These are phyloP conservation scores for Plasmopara muralis DNA, from an alignment of 352 stramenopile genomes.

Conservation along the genomic window DNA sequence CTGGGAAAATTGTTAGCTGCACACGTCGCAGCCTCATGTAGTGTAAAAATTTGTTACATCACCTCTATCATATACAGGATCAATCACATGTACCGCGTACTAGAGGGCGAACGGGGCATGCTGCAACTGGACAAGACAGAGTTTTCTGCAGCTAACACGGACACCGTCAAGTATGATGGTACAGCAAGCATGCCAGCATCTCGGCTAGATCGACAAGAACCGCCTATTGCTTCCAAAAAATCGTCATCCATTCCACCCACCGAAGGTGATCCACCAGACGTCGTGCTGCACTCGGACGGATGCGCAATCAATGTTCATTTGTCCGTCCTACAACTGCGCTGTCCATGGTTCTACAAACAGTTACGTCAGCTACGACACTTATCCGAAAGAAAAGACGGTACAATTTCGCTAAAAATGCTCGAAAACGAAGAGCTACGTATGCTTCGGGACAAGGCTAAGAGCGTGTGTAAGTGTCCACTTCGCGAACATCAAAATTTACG, in stretches of 20 bases:
- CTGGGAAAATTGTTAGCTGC: too few species aligned
- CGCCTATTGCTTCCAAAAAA: not conserved
- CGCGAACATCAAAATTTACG: constrained; percentile 2
- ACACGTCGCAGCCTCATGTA: too few species aligned
- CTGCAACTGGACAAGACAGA: not conserved
- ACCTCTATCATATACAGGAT: too few species aligned
- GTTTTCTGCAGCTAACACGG: too few species aligned
- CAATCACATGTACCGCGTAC: constrained; percentile 17
- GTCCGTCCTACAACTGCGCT: constrained; percentile 25
- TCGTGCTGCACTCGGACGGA: constrained; percentile 39
- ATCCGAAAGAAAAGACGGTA: not conserved
- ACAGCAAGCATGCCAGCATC: not conserved
- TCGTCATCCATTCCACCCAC: constrained; percentile 9
- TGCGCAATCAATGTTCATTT: constrained; percentile 48
- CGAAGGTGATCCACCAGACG: constrained; percentile 24
- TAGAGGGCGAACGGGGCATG: constrained; percentile 12
- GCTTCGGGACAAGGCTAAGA: constrained; percentile 1
- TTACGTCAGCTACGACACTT: constrained; percentile 20
- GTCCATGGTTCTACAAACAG: constrained; percentile 33
- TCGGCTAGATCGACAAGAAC: not conserved
- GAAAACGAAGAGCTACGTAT: constrained; percentile 9
- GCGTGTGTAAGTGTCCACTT: constrained; percentile 15
- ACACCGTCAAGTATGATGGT: not conserved
- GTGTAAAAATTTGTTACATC: too few species aligned
- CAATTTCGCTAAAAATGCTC: constrained; percentile 11